Conservation (phyloP, 2,329 filamentous ascomycete species). For the Colletotrichum nymphaeae region DNA sequence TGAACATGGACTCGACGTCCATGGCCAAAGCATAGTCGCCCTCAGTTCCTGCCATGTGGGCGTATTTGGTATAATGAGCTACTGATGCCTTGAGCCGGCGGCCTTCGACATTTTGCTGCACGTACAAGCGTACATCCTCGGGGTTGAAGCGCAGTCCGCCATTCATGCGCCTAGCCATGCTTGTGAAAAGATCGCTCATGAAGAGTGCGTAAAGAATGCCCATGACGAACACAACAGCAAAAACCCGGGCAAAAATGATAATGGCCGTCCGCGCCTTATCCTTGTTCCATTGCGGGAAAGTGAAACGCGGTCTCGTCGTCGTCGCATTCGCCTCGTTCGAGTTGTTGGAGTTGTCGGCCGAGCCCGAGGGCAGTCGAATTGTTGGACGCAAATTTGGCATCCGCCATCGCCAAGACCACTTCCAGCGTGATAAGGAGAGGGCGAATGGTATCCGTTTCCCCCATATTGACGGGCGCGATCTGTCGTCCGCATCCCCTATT, state of each 20-base stretch:
- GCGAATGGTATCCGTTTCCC: slow-evolving; percentile 67
- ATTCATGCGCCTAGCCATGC: slow-evolving; percentile 70
- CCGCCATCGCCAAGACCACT: slow-evolving; percentile 65
- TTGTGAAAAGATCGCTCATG: slow-evolving; percentile 83
- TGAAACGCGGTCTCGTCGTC: slow-evolving; percentile 37
- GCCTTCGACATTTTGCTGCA: slow-evolving; percentile 79
- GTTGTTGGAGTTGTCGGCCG: slow-evolving; percentile 39
- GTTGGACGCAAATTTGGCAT: slow-evolving; percentile 60
- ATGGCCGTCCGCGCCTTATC: slow-evolving; percentile 48
- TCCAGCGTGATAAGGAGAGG: slow-evolving; percentile 65
- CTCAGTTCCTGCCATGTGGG: slow-evolving; percentile 94
- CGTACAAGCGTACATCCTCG: slow-evolving; percentile 80
- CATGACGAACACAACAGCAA: slow-evolving; percentile 80
- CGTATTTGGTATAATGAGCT: slow-evolving; percentile 82
- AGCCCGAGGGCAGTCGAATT: slow-evolving; percentile 58
- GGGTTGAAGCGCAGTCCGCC: slow-evolving; percentile 81
- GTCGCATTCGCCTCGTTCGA: slow-evolving; percentile 39
- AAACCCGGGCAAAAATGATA: slow-evolving; percentile 77
- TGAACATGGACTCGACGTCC: slow-evolving; percentile 85
- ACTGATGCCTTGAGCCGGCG: slow-evolving; percentile 78
- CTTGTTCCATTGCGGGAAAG: slow-evolving; percentile 28
- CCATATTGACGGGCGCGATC: slow-evolving; percentile 58
- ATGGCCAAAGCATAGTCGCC: slow-evolving; percentile 88
- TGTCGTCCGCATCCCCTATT: slow-evolving; percentile 74
- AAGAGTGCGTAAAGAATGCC: slow-evolving; percentile 87